Percentiles rank a stretch among this genome's conserved stretches.
phyloP scores from a whole-genome alignment of 2,329 filamentous ascomycete genomes.

The Aschersonia sp. region DNA sequence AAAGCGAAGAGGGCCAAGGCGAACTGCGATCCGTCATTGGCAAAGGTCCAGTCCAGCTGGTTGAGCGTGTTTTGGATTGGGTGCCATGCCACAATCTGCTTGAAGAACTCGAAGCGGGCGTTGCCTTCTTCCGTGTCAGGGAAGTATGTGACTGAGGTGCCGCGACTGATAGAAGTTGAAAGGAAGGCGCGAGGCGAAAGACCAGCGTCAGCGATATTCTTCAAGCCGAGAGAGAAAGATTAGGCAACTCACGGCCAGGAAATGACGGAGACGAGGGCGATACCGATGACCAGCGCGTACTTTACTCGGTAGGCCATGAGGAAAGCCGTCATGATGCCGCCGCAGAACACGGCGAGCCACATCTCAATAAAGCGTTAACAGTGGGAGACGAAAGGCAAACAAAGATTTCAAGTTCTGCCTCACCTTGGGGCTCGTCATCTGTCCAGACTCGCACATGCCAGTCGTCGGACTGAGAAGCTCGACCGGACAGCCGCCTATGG shows the following conservation, averaged over 20 bases:
- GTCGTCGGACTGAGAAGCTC: conserved; percentile 32
- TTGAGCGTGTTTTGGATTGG: conserved; percentile 50
- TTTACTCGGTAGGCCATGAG: conserved; percentile 70
- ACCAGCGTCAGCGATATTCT: neutral
- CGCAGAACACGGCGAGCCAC: conserved; percentile 76
- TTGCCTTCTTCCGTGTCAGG: conserved; percentile 51
- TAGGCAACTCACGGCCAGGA: conserved; percentile 51
- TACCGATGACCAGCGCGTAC: conserved; percentile 61
- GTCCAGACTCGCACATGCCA: conserved; percentile 39
- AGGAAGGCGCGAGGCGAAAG: too few relatives aligned
- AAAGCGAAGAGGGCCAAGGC: conserved; percentile 62
- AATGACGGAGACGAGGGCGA: conserved; percentile 55
- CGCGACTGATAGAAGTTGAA: conserved; percentile 27
- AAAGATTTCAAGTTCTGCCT: conserved; percentile 5
- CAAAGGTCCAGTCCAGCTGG: conserved; percentile 52
- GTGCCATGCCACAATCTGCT: conserved; percentile 56
- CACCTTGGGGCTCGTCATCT: conserved; percentile 66
- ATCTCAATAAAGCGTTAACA: conserved; percentile 28
- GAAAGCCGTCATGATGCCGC: conserved; percentile 65
- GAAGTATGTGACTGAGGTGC: conserved; percentile 60
- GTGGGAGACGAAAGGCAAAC: neutral
- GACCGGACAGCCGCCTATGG: conserved; percentile 58
- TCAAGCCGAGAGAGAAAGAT: neutral
- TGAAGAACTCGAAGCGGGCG: conserved; percentile 56
- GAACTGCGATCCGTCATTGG: conserved; percentile 43